phyloP scores from a whole-genome alignment of 371 early-diverging fungal species.

The Apophysomyces sp. region DNA sequence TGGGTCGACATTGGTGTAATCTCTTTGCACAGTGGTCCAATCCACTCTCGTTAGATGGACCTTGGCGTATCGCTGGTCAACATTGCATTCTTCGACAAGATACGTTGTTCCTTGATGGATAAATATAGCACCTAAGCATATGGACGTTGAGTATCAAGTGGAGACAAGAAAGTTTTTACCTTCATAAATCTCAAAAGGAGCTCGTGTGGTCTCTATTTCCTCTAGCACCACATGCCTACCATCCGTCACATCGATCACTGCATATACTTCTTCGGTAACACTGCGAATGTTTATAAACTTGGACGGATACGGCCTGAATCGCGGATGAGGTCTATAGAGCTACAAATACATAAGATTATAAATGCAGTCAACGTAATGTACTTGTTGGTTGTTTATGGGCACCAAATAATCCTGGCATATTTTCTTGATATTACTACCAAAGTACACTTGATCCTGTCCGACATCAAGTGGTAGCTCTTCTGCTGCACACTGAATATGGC shows the following conservation, averaged over 20 bases:
- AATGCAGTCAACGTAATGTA: neutral
- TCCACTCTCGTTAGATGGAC: conserved; percentile 47
- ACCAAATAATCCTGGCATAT: conserved; percentile 32
- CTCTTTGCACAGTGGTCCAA: conserved; percentile 55
- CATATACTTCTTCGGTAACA: conserved; percentile 43
- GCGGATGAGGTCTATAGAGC: conserved; percentile 47
- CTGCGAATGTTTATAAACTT: conserved; percentile 48
- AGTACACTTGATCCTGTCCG: conserved; percentile 34
- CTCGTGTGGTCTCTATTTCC: conserved; percentile 54
- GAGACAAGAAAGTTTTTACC: conserved; percentile 10
- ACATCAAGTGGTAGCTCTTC: conserved; percentile 46
- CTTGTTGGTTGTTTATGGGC: conserved; percentile 20
- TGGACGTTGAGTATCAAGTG: neutral
- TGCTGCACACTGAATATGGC: conserved; percentile 69
- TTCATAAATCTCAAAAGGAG: conserved; percentile 62
- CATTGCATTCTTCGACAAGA: conserved; percentile 54
- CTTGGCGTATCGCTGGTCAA: conserved; percentile 46
- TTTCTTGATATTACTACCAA: conserved; percentile 23
- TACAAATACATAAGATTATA: neutral
- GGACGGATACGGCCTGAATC: conserved; percentile 48
- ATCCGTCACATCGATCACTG: conserved; percentile 55
- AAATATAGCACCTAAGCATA: conserved; percentile 48
- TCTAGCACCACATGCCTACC: conserved; percentile 43
- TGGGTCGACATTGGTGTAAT: conserved; percentile 54
- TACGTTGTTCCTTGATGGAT: conserved; percentile 61